These are phyloP conservation scores for Leishmania turanica DNA, from an alignment of 208 protist species.

Conservation along the genomic window DNA sequence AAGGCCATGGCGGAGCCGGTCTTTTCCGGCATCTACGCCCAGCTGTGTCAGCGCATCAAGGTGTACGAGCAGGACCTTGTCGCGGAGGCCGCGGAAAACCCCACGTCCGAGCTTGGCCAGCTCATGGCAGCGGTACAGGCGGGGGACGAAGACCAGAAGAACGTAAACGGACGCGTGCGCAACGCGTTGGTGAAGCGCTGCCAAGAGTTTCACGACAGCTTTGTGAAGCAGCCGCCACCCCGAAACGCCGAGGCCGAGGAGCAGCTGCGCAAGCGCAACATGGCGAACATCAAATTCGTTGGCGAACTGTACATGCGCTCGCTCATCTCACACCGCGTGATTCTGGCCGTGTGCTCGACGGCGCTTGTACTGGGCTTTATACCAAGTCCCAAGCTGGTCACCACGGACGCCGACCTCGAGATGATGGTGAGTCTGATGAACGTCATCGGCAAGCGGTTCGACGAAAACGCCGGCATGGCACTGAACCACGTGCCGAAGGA, in stretches of 20 bases:
- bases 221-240: conserved; percentile 39
- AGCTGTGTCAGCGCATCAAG: conserved; percentile 72
- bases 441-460: conserved; percentile 82
- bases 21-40: conserved; percentile 84
- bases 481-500: conserved; percentile 28
- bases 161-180: conserved; percentile 45
- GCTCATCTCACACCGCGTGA: conserved; percentile 71
- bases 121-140: conserved; percentile 23
- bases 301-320: conserved; percentile 85
- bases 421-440: conserved; percentile 83
- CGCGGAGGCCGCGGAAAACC: conserved; percentile 39
- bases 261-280: conserved; percentile 78
- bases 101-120: conserved; percentile 36
- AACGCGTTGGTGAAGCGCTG: conserved; percentile 47
- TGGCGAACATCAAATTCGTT: conserved; percentile 92
- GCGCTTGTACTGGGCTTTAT: conserved; percentile 41
- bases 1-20: conserved; percentile 91
- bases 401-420: conserved; percentile 77
- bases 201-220: conserved; percentile 62
- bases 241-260: conserved; percentile 61
- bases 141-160: conserved; percentile 27
- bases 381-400: conserved; percentile 34
- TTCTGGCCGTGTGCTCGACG: conserved; percentile 53
- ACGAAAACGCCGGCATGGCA: conserved; percentile 40
- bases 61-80: conserved; percentile 76